These are phyloP conservation scores for Oenanthe javanica DNA, from an alignment of 140 eudicot species.

Conservation along the genomic window DNA sequence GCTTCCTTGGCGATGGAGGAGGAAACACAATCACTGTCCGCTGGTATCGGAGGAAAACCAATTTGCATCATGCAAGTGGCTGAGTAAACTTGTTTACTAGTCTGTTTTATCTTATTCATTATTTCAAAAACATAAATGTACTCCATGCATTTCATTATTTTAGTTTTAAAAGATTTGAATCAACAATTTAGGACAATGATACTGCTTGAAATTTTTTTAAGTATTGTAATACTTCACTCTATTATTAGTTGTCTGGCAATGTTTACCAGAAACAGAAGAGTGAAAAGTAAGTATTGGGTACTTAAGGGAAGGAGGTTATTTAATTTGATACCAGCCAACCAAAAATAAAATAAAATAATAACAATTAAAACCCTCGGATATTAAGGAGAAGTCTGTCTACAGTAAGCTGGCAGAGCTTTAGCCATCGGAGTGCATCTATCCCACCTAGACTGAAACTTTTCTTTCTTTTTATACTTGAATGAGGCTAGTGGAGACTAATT, in stretches of 20 bases:
- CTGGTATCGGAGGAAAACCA: conserved; percentile 79
- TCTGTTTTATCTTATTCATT: not conserved
- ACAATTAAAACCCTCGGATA: not conserved
- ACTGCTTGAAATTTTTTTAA: not conserved
- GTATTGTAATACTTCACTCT: not conserved
- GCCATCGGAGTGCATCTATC: not conserved
- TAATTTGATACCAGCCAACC: not conserved
- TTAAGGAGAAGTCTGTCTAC: not conserved
- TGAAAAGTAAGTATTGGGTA: not conserved
- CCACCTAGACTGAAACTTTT: not conserved
- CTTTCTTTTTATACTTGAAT: not conserved
- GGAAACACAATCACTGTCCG: conserved; percentile 71
- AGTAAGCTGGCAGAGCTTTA: not conserved
- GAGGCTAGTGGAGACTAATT: not conserved
- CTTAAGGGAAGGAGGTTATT: not conserved
- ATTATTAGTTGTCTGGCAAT: not conserved
- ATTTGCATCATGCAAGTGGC: conserved; percentile 76
- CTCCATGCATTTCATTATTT: not conserved
- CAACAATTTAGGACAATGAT: not conserved
- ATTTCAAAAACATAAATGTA: not conserved
- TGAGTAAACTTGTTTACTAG: conserved; percentile 1
- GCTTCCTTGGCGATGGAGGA: conserved; percentile 70
- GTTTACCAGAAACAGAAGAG: not conserved
- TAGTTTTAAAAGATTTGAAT: not conserved
- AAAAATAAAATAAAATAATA: not conserved